Evolutionary conservation across 305 asterid species (phyloP).

Genomic region (Fraxinus sp.): DNA sequence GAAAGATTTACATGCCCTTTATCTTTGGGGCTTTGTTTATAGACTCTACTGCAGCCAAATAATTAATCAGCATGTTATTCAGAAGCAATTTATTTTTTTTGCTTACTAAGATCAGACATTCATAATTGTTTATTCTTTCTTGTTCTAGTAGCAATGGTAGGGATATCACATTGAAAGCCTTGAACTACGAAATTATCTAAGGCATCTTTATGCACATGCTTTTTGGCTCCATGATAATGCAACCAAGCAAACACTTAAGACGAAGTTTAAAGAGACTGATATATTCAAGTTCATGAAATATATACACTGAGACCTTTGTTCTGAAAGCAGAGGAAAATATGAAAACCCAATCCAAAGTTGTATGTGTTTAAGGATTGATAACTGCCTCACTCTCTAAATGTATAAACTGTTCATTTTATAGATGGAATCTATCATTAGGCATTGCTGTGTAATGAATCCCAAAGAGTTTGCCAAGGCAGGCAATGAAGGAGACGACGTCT

Average conservation of each 20-base stretch:
- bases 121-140: neutral
- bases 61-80: neutral
- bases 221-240: neutral
- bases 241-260: neutral
- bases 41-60: neutral
- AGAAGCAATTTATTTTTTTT: neutral
- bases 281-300: neutral
- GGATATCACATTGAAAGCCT: neutral
- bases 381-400: constrained; percentile 12
- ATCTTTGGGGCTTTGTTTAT: neutral
- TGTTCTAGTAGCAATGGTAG: neutral
- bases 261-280: neutral
- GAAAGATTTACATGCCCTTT: neutral
- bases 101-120: neutral
- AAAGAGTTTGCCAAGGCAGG: constrained; percentile 61
- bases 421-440: constrained; percentile 89
- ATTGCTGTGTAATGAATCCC: constrained; percentile 75
- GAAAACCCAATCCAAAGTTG: neutral
- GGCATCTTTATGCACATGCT: neutral
- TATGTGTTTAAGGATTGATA: constrained; percentile 11
- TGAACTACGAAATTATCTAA: neutral
- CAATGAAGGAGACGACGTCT: constrained; percentile 90
- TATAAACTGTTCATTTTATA: constrained; percentile 31
- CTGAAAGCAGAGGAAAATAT: neutral
- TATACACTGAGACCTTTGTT: neutral